phyloP scores from a whole-genome alignment of 2,329 filamentous ascomycete genomes.

The Aspergillus quadricinctus region DNA sequence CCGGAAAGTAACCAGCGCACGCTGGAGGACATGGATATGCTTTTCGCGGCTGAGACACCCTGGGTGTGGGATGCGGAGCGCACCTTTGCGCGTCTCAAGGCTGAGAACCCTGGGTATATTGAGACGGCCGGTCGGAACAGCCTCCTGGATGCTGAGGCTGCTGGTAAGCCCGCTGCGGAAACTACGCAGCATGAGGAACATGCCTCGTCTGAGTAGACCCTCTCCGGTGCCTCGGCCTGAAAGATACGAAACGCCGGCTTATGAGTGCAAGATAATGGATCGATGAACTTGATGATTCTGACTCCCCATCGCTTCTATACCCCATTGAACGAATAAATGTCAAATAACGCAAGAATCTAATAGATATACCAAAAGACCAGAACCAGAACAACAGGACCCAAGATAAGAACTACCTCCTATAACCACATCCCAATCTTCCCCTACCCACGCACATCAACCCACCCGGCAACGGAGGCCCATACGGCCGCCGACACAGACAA shows the following conservation, averaged over 20 bases:
- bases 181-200: not conserved
- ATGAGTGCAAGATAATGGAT: not conserved
- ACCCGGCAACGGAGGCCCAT: slow-evolving; percentile 12
- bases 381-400: too few species aligned
- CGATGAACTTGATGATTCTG: not conserved
- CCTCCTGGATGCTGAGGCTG: slow-evolving; percentile 28
- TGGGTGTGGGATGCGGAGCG: slow-evolving; percentile 70
- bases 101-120: slow-evolving; percentile 52
- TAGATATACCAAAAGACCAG: not conserved
- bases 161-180: slow-evolving; percentile 15
- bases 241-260: not conserved
- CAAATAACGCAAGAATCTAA: not conserved
- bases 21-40: slow-evolving; percentile 68
- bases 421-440: not conserved
- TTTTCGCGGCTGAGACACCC: slow-evolving; percentile 63
- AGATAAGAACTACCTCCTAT: not conserved
- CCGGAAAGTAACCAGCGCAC: slow-evolving; percentile 71
- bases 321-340: not conserved
- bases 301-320: not conserved
- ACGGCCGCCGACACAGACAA: slow-evolving; percentile 1
- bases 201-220: not conserved
- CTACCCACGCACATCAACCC: slow-evolving; percentile 2
- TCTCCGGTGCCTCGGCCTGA: not conserved
- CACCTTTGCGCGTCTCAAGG: slow-evolving; percentile 59
- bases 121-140: slow-evolving; percentile 34